Conservation (phyloP, 192 early-diverging fungal genomes). For the Coemansia sp. region DNA sequence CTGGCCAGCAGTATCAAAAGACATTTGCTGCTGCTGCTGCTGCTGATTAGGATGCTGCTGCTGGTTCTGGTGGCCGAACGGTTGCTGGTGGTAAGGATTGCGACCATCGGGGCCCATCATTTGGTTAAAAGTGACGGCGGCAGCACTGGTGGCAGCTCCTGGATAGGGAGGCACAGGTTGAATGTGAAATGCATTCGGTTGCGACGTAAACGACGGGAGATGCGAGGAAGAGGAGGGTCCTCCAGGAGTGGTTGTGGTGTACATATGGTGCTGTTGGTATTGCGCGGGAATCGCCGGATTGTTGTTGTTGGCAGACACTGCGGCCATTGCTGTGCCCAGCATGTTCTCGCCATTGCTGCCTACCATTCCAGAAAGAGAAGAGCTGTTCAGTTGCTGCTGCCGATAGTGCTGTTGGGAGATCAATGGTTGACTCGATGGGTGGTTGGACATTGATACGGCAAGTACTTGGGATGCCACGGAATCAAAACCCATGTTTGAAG, state of each 20-base stretch:
- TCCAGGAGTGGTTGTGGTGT: background rate
- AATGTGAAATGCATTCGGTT: background rate
- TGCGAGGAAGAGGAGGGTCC: background rate
- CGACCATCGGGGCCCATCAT: constrained; percentile 13
- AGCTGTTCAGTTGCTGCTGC: constrained; percentile 7
- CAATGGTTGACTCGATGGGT: background rate
- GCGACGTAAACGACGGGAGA: constrained; percentile 20
- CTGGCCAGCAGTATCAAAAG: background rate
- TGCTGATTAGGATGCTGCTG: background rate
- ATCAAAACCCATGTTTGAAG: constrained; percentile 45
- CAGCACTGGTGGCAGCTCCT: background rate
- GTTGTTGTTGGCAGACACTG: background rate
- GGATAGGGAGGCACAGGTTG: background rate
- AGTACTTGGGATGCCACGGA: constrained; percentile 31
- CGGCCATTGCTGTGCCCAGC: constrained; percentile 7
- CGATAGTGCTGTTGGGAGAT: constrained; percentile 6
- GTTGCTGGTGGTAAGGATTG: constrained; percentile 1
- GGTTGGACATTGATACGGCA: constrained; percentile 33
- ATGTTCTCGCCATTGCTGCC: background rate
- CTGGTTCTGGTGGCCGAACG: background rate
- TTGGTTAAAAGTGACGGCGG: constrained; percentile 15
- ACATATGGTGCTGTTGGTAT: constrained; percentile 22
- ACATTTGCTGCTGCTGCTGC: background rate
- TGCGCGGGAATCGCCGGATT: background rate
- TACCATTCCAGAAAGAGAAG: constrained; percentile 9